Base-by-base conservation (phyloP, 768 basidiomycete species). In the Mycena polygramma region DNA sequence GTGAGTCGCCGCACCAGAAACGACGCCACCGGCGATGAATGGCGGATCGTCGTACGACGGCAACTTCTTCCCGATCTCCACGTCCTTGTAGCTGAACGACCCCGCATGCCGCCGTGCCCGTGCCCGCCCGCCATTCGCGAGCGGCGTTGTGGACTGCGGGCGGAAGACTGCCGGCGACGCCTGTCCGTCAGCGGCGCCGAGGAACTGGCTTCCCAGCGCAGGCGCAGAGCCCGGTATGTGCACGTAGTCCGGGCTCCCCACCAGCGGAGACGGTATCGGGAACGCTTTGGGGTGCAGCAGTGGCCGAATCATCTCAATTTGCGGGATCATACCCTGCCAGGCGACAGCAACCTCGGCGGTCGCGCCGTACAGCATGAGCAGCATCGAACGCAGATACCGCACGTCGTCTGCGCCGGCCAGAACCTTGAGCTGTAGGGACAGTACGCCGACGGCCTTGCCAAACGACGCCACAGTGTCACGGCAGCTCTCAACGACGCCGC, bases 51-150 rank as follows among this genome's bases (percentile, higher is more conserved):
- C 87, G 72, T 88, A 88, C n/a, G 91, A 91, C 10, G 94, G 92
- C 58, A 94, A 78, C 63, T 88, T 84, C 80, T 91, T 94, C 48
- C 96, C 96, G 59, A 94, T 90, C 77, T 97, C 92, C 8, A 97
- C 93, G 77, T 98, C 96, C 77, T 95, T 93, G 30, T 87, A 91
- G 70, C 96, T 97, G 82, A 97, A 98, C 5, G 96, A 97, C n/a
- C 96, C 96, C 7, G 94, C 96, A 78, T 97, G 94, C 45, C 96
- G 86, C 52, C 96, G 86, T 26, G 89, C 86, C 57, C 80, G 69
- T 86, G 85, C 65, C 80, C 86, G 55, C 66, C 65, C 73, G 48
- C 58, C 73, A 41, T 51, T 66, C 13, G 45, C 57, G 53, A 63
- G 52, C 52, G 51, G 51, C 41, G 60, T 62, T 39, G 52, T 48